Evolutionary conservation across 2,329 filamentous ascomycete genomes (phyloP).

Genomic region (Leptosphaerulina australis): DNA sequence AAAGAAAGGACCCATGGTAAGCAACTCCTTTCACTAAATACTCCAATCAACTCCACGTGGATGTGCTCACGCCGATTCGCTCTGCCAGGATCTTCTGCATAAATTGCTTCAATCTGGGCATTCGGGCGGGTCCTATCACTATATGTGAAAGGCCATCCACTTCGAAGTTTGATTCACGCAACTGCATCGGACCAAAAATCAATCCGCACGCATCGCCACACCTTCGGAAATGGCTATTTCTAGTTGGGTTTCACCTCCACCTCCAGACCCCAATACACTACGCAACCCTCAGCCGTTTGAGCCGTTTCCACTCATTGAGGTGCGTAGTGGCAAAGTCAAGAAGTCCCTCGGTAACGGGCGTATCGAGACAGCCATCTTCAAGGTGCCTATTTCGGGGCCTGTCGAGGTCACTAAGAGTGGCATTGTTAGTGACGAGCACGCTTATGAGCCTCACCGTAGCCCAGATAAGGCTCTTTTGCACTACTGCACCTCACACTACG

Average conservation of each 20-base stretch:
- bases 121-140: conserved; percentile 8
- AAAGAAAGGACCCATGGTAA: conserved; percentile 6
- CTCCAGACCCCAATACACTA: conserved; percentile 29
- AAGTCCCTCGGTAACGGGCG: conserved; percentile 59
- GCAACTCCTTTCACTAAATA: background rate
- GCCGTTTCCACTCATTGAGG: conserved; percentile 60
- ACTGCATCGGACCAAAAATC: background rate
- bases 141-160: background rate
- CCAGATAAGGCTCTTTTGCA: conserved; percentile 67
- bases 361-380: conserved; percentile 62
- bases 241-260: conserved; percentile 30
- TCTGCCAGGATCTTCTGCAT: background rate
- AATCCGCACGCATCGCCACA: background rate
- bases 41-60: background rate
- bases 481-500: conserved; percentile 67
- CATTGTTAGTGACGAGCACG: conserved; percentile 66
- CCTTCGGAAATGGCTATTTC: conserved; percentile 21
- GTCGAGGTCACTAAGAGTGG: conserved; percentile 58
- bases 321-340: conserved; percentile 64
- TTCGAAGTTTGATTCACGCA: background rate
- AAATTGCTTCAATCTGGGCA: background rate
- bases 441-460: conserved; percentile 66
- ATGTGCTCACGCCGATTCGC: conserved; percentile 9
- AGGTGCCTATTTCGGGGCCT: conserved; percentile 52
- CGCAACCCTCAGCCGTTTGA: conserved; percentile 33